Evolutionary conservation across 2,329 filamentous ascomycete species (phyloP).

Genomic region (Fusarium sp.): DNA sequence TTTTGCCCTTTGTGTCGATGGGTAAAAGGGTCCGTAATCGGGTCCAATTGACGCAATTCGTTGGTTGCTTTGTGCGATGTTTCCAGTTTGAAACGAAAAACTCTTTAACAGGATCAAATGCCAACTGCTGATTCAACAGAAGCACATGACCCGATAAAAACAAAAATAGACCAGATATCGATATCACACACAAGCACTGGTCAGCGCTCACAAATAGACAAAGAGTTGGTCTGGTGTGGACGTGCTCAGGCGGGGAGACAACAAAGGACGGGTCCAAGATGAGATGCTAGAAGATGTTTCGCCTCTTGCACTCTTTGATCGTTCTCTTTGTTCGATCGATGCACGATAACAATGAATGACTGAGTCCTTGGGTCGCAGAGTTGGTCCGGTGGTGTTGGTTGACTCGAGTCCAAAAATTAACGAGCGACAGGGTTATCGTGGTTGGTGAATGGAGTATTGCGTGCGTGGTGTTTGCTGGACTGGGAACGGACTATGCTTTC

Average conservation of each 20-base stretch:
- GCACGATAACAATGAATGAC: slow-evolving; percentile 32
- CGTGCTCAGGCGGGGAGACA: slow-evolving; percentile 9
- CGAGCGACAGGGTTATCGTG: slow-evolving; percentile 36
- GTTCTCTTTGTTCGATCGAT: slow-evolving; percentile 27
- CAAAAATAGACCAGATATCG: slow-evolving; percentile 14
- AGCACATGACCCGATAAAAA: slow-evolving; percentile 18
- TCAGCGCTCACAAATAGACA: slow-evolving; percentile 23
- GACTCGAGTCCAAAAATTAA: slow-evolving; percentile 26
- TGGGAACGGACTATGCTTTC: background rate
- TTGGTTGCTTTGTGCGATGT: background rate
- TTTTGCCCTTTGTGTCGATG: slow-evolving; percentile 1
- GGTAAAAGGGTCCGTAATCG: slow-evolving; percentile 3
- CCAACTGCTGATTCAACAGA: slow-evolving; percentile 23
- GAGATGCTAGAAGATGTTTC: slow-evolving; percentile 36
- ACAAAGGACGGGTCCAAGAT: slow-evolving; percentile 29
- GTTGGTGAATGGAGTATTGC: slow-evolving; percentile 27
- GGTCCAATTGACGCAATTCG: background rate
- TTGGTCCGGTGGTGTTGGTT: slow-evolving; percentile 19
- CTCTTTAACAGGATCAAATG: slow-evolving; percentile 12
- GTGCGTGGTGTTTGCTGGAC: slow-evolving; percentile 32
- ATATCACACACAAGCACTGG: slow-evolving; percentile 33
- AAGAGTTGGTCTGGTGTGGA: slow-evolving; percentile 28
- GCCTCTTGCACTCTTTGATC: slow-evolving; percentile 28
- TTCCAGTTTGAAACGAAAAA: slow-evolving; percentile 22
- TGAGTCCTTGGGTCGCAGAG: slow-evolving; percentile 17